Percentiles rank a stretch among this genome's conserved stretches.
phyloP scores from a whole-genome alignment of 108 stramenopile genomes.

The Skeletonema tropicum region DNA sequence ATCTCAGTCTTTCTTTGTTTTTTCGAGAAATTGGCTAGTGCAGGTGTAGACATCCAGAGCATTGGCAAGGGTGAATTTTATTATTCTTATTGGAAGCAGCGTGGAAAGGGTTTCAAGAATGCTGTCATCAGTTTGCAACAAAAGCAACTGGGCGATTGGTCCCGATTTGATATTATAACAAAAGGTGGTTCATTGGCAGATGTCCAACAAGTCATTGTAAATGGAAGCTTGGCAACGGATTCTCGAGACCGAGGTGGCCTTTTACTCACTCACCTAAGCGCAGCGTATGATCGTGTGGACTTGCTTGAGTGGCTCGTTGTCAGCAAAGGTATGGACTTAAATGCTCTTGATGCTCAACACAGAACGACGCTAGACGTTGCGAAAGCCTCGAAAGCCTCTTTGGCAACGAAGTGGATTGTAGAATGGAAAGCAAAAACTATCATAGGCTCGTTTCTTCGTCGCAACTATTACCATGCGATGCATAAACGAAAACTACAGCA shows the following conservation, averaged over 20 bases:
- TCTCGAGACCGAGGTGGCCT: constrained; percentile 15
- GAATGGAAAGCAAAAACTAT: neutral
- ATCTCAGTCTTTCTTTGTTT: neutral
- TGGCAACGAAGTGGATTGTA: constrained; percentile 8
- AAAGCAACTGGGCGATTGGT: constrained; percentile 2
- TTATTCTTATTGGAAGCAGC: neutral
- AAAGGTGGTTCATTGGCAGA: neutral
- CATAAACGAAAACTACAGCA: neutral
- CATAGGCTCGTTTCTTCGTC: constrained; percentile 1
- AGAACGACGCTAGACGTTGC: constrained; percentile 9
- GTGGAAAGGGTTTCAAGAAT: neutral
- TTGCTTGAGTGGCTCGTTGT: constrained; percentile 14
- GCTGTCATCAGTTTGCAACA: neutral
- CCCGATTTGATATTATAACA: constrained; percentile 19
- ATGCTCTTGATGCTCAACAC: neutral
- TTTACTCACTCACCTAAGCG: constrained; percentile 3
- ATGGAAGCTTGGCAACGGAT: neutral
- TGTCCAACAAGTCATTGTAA: neutral
- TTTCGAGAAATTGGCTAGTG: neutral
- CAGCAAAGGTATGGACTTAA: constrained; percentile 8
- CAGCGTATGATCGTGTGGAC: constrained; percentile 19
- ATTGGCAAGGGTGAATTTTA: neutral
- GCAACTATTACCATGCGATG: constrained; percentile 5
- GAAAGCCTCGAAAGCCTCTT: constrained; percentile 5
- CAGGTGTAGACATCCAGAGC: neutral